Evolutionary conservation across 805 yeast genomes (phyloP).

Genomic region (Candida easanensis): DNA sequence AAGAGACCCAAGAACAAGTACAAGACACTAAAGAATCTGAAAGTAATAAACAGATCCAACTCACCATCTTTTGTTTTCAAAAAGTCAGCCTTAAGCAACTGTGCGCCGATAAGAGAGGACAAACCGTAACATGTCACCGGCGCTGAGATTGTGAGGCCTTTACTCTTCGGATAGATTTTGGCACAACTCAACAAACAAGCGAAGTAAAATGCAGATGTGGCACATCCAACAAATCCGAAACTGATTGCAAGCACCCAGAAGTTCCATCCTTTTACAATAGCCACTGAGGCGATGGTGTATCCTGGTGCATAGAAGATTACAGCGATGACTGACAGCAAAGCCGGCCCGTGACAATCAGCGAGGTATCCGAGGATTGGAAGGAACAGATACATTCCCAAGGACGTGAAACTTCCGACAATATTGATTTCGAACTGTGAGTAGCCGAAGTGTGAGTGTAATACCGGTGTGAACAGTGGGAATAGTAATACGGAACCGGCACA

Average conservation of each 20-base stretch:
- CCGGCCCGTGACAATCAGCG: slow-evolving; percentile 86
- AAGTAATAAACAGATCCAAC: slow-evolving; percentile 51
- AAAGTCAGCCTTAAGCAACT: slow-evolving; percentile 42
- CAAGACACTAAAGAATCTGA: slow-evolving; percentile 47
- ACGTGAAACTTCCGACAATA: slow-evolving; percentile 67
- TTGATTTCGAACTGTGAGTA: slow-evolving; percentile 70
- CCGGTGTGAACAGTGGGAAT: slow-evolving; percentile 75
- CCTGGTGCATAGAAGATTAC: slow-evolving; percentile 64
- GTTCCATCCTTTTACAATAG: slow-evolving; percentile 27
- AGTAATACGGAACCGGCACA: slow-evolving; percentile 80
- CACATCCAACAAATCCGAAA: slow-evolving; percentile 62
- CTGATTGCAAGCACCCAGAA: slow-evolving; percentile 42
- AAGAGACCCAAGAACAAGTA: slow-evolving; percentile 56
- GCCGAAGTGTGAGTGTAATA: slow-evolving; percentile 55
- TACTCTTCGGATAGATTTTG: slow-evolving; percentile 70
- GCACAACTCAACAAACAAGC: slow-evolving; percentile 79
- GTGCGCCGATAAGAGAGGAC: slow-evolving; percentile 74
- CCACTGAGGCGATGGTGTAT: slow-evolving; percentile 49
- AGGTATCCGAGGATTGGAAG: slow-evolving; percentile 79
- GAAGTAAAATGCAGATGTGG: slow-evolving; percentile 72
- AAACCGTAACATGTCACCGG: slow-evolving; percentile 90
- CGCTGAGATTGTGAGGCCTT: slow-evolving; percentile 78
- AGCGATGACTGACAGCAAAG: slow-evolving; percentile 60
- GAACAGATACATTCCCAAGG: slow-evolving; percentile 80
- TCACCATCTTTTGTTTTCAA: slow-evolving; percentile 22